Base-by-base conservation (phyloP, 257 asterid genomes). In the Solanum paucissectum region DNA sequence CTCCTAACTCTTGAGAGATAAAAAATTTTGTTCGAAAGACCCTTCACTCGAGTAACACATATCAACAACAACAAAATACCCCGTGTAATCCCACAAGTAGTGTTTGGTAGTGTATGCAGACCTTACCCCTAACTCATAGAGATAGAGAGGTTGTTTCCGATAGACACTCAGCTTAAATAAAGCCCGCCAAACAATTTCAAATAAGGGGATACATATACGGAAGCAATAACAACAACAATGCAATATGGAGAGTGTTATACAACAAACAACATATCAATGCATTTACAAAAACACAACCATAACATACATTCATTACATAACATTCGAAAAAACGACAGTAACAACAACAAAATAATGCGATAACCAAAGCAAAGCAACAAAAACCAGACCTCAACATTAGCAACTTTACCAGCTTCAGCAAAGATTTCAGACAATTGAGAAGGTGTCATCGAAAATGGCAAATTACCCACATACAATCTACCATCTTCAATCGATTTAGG, bases 401-500 rank as follows among this genome's bases (percentile, higher is more conserved):
- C 91, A 87, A 95, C 95, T 71, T 89, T 91, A 13, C 99, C 99
- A 87, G 98, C 98, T 90, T 97, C 96, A 7, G 93, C 90, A 71
- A 97, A 97, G 44, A 97, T 89, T 75, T 95, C 98, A 33, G 98
- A 88, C 90, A 97, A 87, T 84, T 95, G 95, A 4, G 95, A 86
- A 73, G 98, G 91, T 9, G 99, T 94, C 94, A 95, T 89, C 0
- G 99, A 85, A 87, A 92, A 97, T 3, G 98, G 99, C 93, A 97
- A 90, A 86, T 97, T 97, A 9, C 99, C 99, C 76, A 95, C 99
- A 72, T 93, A 97, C 73, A 95, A 87, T 86, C 98, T 92, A 84
- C 96, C 95, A 72, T 88, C 94, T 46, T 93, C 97, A 29, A 91
- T 89, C 27, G 93, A 73, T 36, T 68, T 87, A 21, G 95, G 83